These are phyloP conservation scores for Calonectria leucothoes DNA, from an alignment of 2,329 filamentous ascomycete genomes.

Conservation along the genomic window DNA sequence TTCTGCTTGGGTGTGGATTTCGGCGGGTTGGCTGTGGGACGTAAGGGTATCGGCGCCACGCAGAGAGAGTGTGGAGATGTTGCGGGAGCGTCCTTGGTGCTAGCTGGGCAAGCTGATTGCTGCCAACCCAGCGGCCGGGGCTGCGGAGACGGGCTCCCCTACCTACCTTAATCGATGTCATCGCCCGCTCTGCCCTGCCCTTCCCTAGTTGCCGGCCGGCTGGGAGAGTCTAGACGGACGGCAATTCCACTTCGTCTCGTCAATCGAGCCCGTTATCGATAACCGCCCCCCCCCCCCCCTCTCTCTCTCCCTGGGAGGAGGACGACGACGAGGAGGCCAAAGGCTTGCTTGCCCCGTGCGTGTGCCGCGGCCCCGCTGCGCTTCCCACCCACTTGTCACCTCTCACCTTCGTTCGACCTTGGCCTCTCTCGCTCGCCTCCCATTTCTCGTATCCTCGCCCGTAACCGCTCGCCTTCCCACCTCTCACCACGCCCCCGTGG, in stretches of 20 bases:
- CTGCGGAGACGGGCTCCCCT: constrained; percentile 2
- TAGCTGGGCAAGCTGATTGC: neutral
- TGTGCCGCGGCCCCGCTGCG: constrained; percentile 11
- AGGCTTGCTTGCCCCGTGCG: constrained; percentile 9
- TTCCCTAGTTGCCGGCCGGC: neutral
- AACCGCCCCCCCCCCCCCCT: too few species aligned
- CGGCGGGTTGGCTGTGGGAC: neutral
- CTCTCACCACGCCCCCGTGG: constrained; percentile 1
- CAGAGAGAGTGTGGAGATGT: neutral
- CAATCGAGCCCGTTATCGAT: constrained; percentile 13
- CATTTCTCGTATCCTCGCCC: constrained; percentile 3
- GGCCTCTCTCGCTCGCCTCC: neutral
- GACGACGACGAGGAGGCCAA: too few species aligned
- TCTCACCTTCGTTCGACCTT: constrained; percentile 18
- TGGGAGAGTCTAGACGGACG: neutral
- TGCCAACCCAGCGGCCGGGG: neutral
- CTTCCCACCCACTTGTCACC: constrained; percentile 18
- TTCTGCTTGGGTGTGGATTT: neutral
- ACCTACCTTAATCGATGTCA: constrained; percentile 10
- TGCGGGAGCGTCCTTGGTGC: constrained; percentile 1
- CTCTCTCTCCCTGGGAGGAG: too few species aligned
- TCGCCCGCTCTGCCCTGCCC: neutral
- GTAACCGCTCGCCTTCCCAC: constrained; percentile 5
- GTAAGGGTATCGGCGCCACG: constrained; percentile 3
- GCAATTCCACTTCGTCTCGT: neutral